These are phyloP conservation scores for Mucor piriformis DNA, from an alignment of 371 early-diverging fungal species.

Conservation along the genomic window DNA sequence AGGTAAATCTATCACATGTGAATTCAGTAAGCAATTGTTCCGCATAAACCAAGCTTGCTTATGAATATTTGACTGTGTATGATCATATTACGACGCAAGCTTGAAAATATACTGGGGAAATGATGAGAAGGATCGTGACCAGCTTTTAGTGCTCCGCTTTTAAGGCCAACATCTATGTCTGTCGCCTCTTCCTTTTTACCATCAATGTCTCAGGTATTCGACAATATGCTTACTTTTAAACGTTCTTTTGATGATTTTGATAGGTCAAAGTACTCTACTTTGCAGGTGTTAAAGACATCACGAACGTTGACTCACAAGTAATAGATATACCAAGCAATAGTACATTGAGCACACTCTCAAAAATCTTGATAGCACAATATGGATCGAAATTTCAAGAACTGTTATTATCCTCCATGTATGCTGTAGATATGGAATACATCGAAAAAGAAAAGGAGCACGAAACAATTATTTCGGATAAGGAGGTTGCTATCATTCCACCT, in stretches of 20 bases:
- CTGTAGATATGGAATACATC: conserved; percentile 73
- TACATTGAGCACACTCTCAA: conserved; percentile 35
- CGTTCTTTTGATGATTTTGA: neutral
- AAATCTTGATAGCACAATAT: conserved; percentile 40
- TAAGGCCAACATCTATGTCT: too few species aligned
- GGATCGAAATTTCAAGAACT: conserved; percentile 40
- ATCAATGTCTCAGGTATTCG: too few species aligned
- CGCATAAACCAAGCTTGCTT: too few species aligned
- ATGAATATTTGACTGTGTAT: too few species aligned
- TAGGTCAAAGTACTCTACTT: conserved; percentile 61
- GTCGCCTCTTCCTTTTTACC: too few species aligned
- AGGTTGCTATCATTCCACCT: conserved; percentile 76
- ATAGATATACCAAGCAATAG: conserved; percentile 34
- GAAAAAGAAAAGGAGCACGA: conserved; percentile 38
- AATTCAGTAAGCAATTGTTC: too few species aligned
- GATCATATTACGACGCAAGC: too few species aligned
- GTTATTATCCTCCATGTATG: conserved; percentile 59
- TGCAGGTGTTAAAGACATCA: conserved; percentile 64
- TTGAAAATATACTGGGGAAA: too few species aligned
- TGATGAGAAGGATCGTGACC: too few species aligned
- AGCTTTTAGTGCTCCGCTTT: too few species aligned
- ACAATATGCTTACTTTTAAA: neutral
- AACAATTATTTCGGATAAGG: conserved; percentile 44
- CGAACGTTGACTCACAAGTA: conserved; percentile 42
- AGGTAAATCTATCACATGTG: too few species aligned